phyloP scores from a whole-genome alignment of 2,329 filamentous ascomycete species.

The Colletotrichum sp. region DNA sequence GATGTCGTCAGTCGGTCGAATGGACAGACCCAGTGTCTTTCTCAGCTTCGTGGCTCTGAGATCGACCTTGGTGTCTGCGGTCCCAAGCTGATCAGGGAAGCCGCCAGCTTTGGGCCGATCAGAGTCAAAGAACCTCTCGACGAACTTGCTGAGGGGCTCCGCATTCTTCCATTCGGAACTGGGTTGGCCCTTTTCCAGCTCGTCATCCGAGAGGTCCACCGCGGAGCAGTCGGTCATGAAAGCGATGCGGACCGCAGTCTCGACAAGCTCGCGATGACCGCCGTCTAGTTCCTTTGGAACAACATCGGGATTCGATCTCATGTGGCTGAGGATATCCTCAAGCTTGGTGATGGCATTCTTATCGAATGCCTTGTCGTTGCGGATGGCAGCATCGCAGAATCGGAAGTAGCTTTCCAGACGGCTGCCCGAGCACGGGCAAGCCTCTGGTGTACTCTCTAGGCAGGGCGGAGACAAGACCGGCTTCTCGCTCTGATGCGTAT shows the following conservation, averaged over 20 bases:
- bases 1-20: conserved; percentile 13
- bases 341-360: not conserved
- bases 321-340: not conserved
- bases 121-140: not conserved
- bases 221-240: not conserved
- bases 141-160: not conserved
- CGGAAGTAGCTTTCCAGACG: not conserved
- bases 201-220: not conserved
- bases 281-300: not conserved
- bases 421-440: not conserved
- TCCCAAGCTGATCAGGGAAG: not conserved
- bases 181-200: not conserved
- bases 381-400: not conserved
- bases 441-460: not conserved
- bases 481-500: not conserved
- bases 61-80: not conserved
- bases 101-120: not conserved
- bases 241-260: not conserved
- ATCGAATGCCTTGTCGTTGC: not conserved
- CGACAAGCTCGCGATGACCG: not conserved
- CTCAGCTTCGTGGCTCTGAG: conserved; percentile 3
- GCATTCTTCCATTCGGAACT: not conserved
- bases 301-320: not conserved
- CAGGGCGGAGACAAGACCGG: not conserved
- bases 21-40: not conserved